A percentile compares a stretch with the other conserved stretches of the same genome.
Evolutionary conservation across 306 rosid genomes (phyloP).

Genomic region (Quercus rubra): DNA sequence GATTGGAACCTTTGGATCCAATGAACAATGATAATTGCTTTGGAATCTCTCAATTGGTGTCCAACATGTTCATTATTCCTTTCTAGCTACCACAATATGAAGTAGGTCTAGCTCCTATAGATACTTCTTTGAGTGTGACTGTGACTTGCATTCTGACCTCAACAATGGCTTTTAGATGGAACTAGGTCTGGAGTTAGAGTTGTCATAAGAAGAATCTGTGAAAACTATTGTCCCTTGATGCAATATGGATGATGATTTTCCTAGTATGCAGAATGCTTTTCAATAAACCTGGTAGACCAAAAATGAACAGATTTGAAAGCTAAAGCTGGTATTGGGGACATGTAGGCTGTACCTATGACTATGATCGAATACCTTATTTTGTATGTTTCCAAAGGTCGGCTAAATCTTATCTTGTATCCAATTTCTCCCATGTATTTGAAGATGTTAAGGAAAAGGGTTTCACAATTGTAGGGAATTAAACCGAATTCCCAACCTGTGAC

Average conservation of each 20-base stretch:
- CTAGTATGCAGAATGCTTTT: neutral
- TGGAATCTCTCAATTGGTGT: neutral
- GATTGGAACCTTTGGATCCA: constrained; percentile 2
- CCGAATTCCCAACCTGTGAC: too few relatives aligned
- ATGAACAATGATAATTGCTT: neutral
- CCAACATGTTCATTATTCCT: neutral
- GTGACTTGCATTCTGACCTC: constrained; percentile 10
- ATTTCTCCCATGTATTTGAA: neutral
- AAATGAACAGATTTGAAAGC: neutral
- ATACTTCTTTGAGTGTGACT: neutral
- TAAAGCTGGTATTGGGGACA: neutral
- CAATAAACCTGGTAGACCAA: neutral
- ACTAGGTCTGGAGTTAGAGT: neutral
- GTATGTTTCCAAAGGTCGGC: neutral
- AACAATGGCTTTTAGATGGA: neutral
- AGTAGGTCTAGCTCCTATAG: neutral
- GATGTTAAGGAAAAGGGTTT: neutral
- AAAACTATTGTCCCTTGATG: neutral
- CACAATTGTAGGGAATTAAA: neutral
- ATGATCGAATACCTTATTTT: neutral
- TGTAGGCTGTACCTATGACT: neutral
- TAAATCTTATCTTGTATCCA: neutral
- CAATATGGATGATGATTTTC: too few relatives aligned
- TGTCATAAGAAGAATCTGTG: neutral
- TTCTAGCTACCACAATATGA: neutral